phyloP scores from a whole-genome alignment of 169 alveolate genomes.

The Cyclospora cayetanensis region DNA sequence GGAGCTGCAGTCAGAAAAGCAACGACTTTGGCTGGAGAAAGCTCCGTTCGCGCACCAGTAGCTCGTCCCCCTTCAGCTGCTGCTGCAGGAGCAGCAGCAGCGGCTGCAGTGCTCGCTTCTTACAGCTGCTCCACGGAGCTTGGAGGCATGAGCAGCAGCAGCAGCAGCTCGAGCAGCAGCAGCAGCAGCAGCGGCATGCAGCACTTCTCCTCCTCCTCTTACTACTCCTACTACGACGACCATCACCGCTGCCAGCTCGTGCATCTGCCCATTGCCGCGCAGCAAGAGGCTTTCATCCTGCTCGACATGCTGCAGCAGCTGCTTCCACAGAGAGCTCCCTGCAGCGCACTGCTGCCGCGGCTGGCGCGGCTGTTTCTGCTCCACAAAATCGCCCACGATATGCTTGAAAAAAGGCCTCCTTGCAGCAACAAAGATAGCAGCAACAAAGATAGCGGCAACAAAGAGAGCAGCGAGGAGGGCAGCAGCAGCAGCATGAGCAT shows the following conservation, averaged over 20 bases:
- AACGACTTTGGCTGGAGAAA: too few species aligned
- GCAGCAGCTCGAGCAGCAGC: too few species aligned
- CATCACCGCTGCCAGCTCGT: not conserved
- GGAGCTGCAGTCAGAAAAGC: too few species aligned
- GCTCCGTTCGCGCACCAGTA: too few species aligned
- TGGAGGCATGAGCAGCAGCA: conserved; percentile 8
- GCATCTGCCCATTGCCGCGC: conserved; percentile 25
- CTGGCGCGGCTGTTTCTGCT: conserved; percentile 2
- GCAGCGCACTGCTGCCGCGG: conserved; percentile 11
- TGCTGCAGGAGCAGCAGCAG: conserved; percentile 53
- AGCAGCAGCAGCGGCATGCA: too few species aligned
- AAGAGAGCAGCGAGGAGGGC: not conserved
- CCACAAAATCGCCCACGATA: conserved; percentile 11
- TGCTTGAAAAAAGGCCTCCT: not conserved
- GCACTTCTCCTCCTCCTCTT: too few species aligned
- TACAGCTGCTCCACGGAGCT: not conserved
- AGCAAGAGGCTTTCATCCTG: conserved; percentile 4
- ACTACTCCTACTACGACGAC: too few species aligned
- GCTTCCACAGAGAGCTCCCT: not conserved
- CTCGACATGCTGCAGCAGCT: conserved; percentile 31
- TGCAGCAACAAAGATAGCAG: conserved; percentile 2
- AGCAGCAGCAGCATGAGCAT: not conserved
- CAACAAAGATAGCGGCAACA: not conserved
- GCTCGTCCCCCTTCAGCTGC: conserved; percentile 28
- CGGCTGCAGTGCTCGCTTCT: conserved; percentile 26